phyloP scores from a whole-genome alignment of 2,329 filamentous ascomycete species.

The Pseudogymnoascus sp. region DNA sequence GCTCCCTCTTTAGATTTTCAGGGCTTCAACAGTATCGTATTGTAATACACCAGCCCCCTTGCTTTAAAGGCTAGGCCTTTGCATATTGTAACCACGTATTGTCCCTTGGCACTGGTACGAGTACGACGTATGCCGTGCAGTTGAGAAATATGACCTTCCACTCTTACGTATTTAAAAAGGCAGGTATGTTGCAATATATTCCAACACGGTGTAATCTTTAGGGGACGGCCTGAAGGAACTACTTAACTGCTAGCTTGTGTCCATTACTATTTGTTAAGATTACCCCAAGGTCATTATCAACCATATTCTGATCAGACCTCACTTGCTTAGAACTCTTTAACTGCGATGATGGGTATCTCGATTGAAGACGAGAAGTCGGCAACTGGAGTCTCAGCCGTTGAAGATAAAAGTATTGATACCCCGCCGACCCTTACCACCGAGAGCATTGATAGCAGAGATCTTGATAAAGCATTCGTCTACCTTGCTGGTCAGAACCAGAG shows the following conservation, averaged over 20 bases:
- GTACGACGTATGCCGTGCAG: background rate
- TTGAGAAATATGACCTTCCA: background rate
- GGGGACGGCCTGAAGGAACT: background rate
- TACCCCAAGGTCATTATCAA: background rate
- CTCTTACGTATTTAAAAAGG: too few relatives aligned
- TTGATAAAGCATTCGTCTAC: constrained; percentile 36
- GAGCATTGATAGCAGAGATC: constrained; percentile 16
- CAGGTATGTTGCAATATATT: background rate
- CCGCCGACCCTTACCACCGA: background rate
- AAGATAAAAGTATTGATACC: background rate
- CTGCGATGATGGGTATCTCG: background rate
- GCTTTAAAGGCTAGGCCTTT: background rate
- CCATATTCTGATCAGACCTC: background rate
- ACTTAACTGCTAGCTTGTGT: background rate
- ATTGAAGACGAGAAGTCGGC: background rate
- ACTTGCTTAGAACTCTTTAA: background rate
- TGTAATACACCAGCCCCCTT: background rate
- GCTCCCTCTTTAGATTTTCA: background rate
- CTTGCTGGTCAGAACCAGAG: constrained; percentile 33
- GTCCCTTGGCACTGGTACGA: background rate
- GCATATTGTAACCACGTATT: background rate
- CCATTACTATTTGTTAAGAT: background rate
- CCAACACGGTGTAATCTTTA: background rate
- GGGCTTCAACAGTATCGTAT: background rate
- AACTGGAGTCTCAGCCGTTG: background rate